Evolutionary conservation across 768 basidiomycete genomes (phyloP), one percentile per base, ranked within the genome.

Genomic region (Mycena indigotica): DNA sequence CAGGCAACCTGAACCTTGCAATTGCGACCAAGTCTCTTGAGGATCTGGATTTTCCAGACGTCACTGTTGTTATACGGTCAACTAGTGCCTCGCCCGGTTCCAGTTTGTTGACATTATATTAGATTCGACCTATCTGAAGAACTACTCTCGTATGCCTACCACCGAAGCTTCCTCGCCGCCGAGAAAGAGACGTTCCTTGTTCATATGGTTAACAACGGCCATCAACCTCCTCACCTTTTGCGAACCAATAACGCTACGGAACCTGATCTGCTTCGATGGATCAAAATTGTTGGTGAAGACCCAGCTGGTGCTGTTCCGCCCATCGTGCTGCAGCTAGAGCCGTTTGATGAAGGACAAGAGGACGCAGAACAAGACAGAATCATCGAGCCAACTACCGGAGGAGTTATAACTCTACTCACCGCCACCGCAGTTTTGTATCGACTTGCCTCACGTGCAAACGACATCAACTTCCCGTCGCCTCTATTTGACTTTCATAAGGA

Each of bases 61-160:
- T 79, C 5, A 77, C 81, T 5, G 70, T 86, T 26, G 79, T 92
- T 10, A 79, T 92, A 64, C 77, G 85, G 89, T 89, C 58, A 45
- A 80, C 38, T 17, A 23, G 26, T 50, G n/a, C n/a, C n/a, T n/a
- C n/a, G n/a, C n/a, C n/a, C n/a, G n/a, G n/a, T n/a, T n/a, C n/a
- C n/a, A n/a, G n/a, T 38, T 21, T 24, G 29, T 49, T 50, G 28
- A 63, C 59, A 32, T 44, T 53, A 26, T 39, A 28, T 35, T 32
- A 89, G 87, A 26, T 88, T 79, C 62, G 80, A 88, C 63, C 66
- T 86, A 1, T 84, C 83, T 55, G 83, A 87, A 61, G 84, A 86
- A 59, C 83, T 84, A 52, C 66, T 87, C 5, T 85, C 85, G 3
- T 80, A 84, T 67, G 82, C 81, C 15, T 82, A 80, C 64, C 72